These are phyloP conservation scores for Tylopilus balloui DNA, from an alignment of 768 basidiomycete genomes.

Conservation along the genomic window DNA sequence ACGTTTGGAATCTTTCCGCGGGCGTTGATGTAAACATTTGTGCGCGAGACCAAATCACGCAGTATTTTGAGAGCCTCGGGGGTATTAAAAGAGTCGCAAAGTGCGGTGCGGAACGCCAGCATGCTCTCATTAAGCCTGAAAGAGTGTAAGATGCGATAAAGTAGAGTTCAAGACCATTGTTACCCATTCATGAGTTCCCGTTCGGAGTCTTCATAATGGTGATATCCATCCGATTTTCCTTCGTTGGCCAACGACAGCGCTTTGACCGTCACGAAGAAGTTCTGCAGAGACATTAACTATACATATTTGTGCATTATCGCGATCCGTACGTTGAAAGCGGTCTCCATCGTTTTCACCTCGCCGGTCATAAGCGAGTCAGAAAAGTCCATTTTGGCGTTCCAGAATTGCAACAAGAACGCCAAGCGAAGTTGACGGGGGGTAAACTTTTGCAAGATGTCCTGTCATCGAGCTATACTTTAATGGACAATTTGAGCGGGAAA, in stretches of 20 bases:
- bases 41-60: conserved; percentile 74
- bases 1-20: conserved; percentile 58
- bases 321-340: conserved; percentile 70
- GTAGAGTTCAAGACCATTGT: conserved; percentile 11
- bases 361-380: conserved; percentile 85
- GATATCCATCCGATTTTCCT: conserved; percentile 52
- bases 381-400: conserved; percentile 94
- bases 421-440: conserved; percentile 86
- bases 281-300: conserved; percentile 44
- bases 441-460: conserved; percentile 85
- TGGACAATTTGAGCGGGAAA: not conserved
- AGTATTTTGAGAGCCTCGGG: conserved; percentile 74
- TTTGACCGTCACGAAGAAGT: conserved; percentile 88
- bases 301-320: not conserved
- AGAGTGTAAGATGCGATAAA: conserved; percentile 11
- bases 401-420: conserved; percentile 85
- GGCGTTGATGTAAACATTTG: conserved; percentile 83
- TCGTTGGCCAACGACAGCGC: conserved; percentile 61
- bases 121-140: conserved; percentile 72
- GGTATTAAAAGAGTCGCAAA: conserved; percentile 98
- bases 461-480: conserved; percentile 10
- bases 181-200: conserved; percentile 64
- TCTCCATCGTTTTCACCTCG: conserved; percentile 84
- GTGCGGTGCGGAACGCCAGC: conserved; percentile 71
- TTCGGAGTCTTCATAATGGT: conserved; percentile 66